A percentile compares a stretch with the other conserved stretches of the same genome.
Conservation (phyloP, 2,329 filamentous ascomycete genomes). For the Fusarium siculi region DNA sequence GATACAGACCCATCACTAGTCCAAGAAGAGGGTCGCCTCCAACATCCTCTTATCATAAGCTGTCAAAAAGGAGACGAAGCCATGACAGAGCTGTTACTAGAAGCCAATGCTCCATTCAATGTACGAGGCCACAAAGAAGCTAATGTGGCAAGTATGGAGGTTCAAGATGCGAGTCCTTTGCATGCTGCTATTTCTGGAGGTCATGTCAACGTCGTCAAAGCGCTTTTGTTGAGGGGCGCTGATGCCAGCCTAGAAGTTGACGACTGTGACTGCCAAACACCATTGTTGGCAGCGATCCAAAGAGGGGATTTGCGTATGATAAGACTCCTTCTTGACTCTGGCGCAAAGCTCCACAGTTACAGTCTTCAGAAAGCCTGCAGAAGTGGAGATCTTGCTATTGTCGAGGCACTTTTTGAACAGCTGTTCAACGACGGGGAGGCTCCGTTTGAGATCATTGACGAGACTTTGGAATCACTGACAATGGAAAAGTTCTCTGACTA, state of each 20-base stretch:
- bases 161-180: conserved; percentile 2
- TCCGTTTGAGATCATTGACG: background rate
- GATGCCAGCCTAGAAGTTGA: background rate
- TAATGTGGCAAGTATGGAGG: background rate
- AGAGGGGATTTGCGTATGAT: background rate
- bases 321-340: background rate
- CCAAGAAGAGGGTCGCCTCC: background rate
- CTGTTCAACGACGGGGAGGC: background rate
- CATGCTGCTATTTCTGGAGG: background rate
- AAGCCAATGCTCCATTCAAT: background rate
- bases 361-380: background rate
- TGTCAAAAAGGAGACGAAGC: background rate
- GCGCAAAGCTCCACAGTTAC: background rate
- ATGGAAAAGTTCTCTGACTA: background rate
- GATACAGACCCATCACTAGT: background rate
- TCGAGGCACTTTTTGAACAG: background rate
- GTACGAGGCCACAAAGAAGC: background rate
- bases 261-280: background rate
- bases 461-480: background rate
- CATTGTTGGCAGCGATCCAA: background rate
- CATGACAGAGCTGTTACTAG: background rate
- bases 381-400: background rate
- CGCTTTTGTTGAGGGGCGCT: conserved; percentile 2
- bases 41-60: background rate
- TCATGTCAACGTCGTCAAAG: background rate